Conservation (phyloP, 306 rosid genomes). For the Cyamopsis tetragonoloba region DNA sequence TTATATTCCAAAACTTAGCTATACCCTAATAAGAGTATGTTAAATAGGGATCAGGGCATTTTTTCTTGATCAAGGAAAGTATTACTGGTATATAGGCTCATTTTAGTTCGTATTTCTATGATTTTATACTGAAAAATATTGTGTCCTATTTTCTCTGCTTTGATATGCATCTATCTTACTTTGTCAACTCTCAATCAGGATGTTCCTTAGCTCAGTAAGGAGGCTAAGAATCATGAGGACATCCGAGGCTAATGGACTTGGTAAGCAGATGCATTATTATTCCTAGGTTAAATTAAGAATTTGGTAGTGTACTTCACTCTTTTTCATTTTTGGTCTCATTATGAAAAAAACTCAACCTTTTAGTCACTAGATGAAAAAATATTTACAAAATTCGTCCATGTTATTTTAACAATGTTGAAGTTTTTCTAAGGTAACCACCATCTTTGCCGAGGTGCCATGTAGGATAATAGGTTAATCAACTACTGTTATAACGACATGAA, state of each 20-base stretch:
- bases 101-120: conserved; percentile 8
- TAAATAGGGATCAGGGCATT: background rate
- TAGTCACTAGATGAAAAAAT: too few species aligned
- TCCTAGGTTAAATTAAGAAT: background rate
- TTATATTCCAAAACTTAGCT: background rate
- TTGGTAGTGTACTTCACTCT: too few species aligned
- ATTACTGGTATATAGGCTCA: background rate
- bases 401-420: too few species aligned
- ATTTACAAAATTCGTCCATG: too few species aligned
- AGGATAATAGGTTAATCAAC: too few species aligned
- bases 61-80: background rate
- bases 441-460: too few species aligned
- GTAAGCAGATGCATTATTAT: conserved; percentile 38
- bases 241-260: conserved; percentile 74
- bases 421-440: too few species aligned
- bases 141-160: conserved; percentile 1
- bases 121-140: background rate
- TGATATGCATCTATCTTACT: conserved; percentile 9
- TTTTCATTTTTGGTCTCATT: too few species aligned
- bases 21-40: background rate
- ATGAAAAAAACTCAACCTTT: too few species aligned
- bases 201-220: conserved; percentile 77
- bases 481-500: too few species aligned
- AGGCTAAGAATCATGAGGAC: conserved; percentile 89
- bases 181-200: conserved; percentile 47